These are phyloP conservation scores for Fusarium liriodendri DNA, from an alignment of 2,329 filamentous ascomycete species.

Conservation along the genomic window DNA sequence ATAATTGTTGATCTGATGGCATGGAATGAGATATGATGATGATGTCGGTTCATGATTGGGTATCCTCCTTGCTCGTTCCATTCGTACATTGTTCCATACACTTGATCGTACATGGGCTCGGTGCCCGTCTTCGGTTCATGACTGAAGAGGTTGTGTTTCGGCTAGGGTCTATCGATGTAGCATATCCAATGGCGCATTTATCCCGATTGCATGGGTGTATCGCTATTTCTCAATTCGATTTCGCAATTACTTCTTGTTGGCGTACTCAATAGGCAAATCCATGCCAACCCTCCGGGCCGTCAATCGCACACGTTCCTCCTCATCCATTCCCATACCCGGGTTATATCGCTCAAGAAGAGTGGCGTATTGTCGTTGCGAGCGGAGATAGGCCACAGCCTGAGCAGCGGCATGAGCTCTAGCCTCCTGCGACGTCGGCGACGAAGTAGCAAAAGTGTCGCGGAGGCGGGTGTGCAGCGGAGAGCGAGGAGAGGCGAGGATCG, in stretches of 20 bases:
- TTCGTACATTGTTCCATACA: conserved; percentile 26
- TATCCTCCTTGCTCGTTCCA: conserved; percentile 13
- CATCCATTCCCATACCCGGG: conserved; percentile 88
- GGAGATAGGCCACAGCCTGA: conserved; percentile 83
- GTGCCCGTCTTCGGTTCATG: background rate
- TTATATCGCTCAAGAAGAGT: conserved; percentile 92
- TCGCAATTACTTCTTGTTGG: conserved; percentile 4
- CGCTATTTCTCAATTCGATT: background rate
- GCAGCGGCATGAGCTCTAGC: conserved; percentile 61
- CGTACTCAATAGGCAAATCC: conserved; percentile 79
- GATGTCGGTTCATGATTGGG: conserved; percentile 12
- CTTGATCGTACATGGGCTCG: conserved; percentile 32
- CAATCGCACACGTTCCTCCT: conserved; percentile 85
- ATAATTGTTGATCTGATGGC: conserved; percentile 28
- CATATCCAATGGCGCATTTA: background rate
- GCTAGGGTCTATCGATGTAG: background rate
- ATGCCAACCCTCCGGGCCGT: conserved; percentile 90
- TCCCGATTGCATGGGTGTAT: background rate
- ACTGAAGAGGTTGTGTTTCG: background rate
- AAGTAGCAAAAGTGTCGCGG: conserved; percentile 59
- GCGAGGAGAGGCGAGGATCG: conserved; percentile 65
- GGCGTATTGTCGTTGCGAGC: conserved; percentile 86
- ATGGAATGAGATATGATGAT: conserved; percentile 35
- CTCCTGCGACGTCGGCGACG: conserved; percentile 58
- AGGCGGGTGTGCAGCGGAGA: conserved; percentile 60